Percentiles rank a stretch among this genome's conserved stretches.
Conservation (phyloP, 345 rosid genomes). For the Syzygium jambos region DNA sequence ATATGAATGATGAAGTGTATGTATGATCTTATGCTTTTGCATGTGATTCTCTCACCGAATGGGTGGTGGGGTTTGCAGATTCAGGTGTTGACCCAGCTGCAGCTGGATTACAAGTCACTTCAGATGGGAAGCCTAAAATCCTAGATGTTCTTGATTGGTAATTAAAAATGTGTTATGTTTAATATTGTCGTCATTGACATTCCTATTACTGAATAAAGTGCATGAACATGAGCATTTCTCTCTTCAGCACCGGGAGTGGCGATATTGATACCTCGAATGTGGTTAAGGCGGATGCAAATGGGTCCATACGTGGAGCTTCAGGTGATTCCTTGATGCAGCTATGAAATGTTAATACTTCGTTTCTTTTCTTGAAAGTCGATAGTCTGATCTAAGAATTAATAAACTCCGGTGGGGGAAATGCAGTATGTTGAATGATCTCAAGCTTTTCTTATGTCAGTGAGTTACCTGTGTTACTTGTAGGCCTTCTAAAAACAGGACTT, state of each 20-base stretch:
- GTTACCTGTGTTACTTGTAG: not conserved
- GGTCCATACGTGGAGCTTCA: constrained; percentile 74
- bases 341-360: not conserved
- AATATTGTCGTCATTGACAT: not conserved
- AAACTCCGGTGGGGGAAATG: not conserved
- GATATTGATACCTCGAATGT: constrained; percentile 86
- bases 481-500: not conserved
- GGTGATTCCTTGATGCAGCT: constrained; percentile 25
- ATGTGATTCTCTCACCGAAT: not conserved
- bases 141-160: constrained; percentile 94
- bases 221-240: not conserved
- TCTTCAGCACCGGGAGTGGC: constrained; percentile 86
- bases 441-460: not conserved
- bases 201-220: not conserved
- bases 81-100: constrained; percentile 97
- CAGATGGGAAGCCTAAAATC: constrained; percentile 94
- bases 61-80: constrained; percentile 32
- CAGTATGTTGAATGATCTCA: not conserved
- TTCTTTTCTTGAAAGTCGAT: not conserved
- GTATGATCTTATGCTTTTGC: not conserved
- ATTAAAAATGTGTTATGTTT: not conserved
- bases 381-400: not conserved
- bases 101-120: constrained; percentile 74
- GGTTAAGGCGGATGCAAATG: constrained; percentile 74
- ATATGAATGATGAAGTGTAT: not conserved